These are phyloP conservation scores for Venturia effusa DNA, from an alignment of 2,329 filamentous ascomycete species.

Conservation along the genomic window DNA sequence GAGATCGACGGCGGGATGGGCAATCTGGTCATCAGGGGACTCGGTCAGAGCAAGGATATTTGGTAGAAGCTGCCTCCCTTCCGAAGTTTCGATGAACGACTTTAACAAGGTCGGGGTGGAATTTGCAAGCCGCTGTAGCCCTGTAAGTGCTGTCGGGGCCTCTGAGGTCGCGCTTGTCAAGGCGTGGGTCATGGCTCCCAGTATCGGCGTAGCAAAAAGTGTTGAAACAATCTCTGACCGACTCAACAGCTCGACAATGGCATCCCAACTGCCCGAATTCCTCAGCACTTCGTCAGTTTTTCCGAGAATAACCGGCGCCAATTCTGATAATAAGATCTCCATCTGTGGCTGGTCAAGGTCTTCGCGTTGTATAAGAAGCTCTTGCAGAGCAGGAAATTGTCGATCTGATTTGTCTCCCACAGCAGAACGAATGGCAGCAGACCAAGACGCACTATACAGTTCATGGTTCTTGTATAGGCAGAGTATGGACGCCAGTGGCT, in stretches of 20 bases:
- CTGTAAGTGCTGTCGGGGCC: background rate
- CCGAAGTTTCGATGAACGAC: slow-evolving; percentile 30
- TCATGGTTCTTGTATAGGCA: slow-evolving; percentile 32
- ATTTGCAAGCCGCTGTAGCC: background rate
- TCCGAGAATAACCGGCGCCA: slow-evolving; percentile 1
- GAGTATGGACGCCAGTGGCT: slow-evolving; percentile 55
- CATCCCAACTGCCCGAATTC: background rate
- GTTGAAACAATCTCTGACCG: background rate
- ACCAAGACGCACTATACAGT: slow-evolving; percentile 23
- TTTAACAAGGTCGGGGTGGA: slow-evolving; percentile 14
- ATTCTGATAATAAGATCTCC: background rate
- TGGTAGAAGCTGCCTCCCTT: slow-evolving; percentile 41
- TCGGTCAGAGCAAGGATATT: slow-evolving; percentile 43
- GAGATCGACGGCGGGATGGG: slow-evolving; percentile 31
- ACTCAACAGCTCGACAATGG: background rate
- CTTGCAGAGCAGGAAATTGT: slow-evolving; percentile 21
- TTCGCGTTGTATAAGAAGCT: slow-evolving; percentile 18
- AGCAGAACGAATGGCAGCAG: slow-evolving; percentile 19
- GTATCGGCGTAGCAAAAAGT: background rate
- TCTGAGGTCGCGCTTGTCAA: background rate
- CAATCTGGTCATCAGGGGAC: slow-evolving; percentile 40
- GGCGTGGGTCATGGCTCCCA: background rate
- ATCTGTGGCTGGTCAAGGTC: background rate
- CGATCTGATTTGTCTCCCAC: slow-evolving; percentile 21
- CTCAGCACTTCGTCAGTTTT: slow-evolving; percentile 1